A percentile compares a stretch with the other conserved stretches of the same genome.
Evolutionary conservation across 768 basidiomycete genomes (phyloP).

Genomic region (Naematelia aurantialba): DNA sequence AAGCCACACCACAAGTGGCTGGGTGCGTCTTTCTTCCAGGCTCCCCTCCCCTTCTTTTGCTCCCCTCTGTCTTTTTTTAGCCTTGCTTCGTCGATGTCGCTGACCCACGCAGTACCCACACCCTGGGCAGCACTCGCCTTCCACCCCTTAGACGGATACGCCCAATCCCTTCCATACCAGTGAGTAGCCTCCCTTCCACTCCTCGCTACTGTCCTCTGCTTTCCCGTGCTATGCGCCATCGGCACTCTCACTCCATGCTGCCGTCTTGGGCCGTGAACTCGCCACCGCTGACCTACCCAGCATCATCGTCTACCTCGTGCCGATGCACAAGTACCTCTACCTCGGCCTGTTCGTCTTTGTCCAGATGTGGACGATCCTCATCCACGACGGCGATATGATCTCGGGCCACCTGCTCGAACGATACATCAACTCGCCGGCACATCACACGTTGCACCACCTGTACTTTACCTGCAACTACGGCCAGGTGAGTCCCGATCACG

Average conservation of each 20-base stretch:
- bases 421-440: slow-evolving; percentile 95
- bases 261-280: too few relatives aligned
- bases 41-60: background rate
- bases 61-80: background rate
- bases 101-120: slow-evolving; percentile 68
- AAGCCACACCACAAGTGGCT: slow-evolving; percentile 99
- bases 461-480: slow-evolving; percentile 98
- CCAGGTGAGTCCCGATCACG: slow-evolving; percentile 55
- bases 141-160: slow-evolving; percentile 90
- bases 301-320: slow-evolving; percentile 82
- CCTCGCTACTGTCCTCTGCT: background rate
- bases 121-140: slow-evolving; percentile 97
- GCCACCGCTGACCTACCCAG: slow-evolving; percentile 7
- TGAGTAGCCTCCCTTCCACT: slow-evolving; percentile 17
- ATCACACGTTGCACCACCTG: slow-evolving; percentile 93
- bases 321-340: slow-evolving; percentile 78
- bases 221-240: background rate
- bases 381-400: slow-evolving; percentile 99
- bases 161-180: slow-evolving; percentile 93
- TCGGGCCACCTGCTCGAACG: slow-evolving; percentile 82
- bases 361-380: slow-evolving; percentile 92
- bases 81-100: slow-evolving; percentile 1
- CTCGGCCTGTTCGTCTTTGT: slow-evolving; percentile 83
- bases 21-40: slow-evolving; percentile 57
- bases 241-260: background rate